These are phyloP conservation scores for Lepidium campestre DNA, from an alignment of 441 rosid species.

Conservation along the genomic window DNA sequence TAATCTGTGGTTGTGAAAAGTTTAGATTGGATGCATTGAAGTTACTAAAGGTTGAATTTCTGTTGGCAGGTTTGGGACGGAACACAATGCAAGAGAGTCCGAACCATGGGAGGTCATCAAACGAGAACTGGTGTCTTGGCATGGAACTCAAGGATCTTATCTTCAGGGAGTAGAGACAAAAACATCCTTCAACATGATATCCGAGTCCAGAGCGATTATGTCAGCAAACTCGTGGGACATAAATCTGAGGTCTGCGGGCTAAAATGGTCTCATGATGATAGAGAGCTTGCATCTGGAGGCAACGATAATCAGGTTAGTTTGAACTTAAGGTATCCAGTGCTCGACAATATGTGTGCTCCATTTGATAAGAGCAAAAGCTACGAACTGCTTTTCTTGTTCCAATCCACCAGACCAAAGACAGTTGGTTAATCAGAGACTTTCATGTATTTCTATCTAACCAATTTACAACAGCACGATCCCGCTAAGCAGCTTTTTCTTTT, in stretches of 20 bases:
- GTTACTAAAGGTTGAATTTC: background rate
- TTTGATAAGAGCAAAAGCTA: background rate
- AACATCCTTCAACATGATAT: constrained; percentile 96
- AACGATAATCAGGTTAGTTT: constrained; percentile 84
- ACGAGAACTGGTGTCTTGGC: constrained; percentile 94
- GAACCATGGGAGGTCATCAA: constrained; percentile 97
- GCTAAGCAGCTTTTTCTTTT: background rate
- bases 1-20: background rate
- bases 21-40: background rate
- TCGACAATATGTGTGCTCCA: background rate
- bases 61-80: constrained; percentile 85
- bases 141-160: constrained; percentile 80
- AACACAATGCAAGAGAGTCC: constrained; percentile 70
- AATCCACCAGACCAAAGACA: background rate
- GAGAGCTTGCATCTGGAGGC: constrained; percentile 99
- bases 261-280: constrained; percentile 96
- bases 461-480: background rate
- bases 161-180: constrained; percentile 96
- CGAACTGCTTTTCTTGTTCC: background rate
- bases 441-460: background rate
- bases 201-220: constrained; percentile 62
- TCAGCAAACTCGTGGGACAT: constrained; percentile 85
- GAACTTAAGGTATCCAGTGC: background rate
- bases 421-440: background rate
- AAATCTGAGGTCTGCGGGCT: constrained; percentile 97